A percentile compares a stretch with the other conserved stretches of the same genome.
Evolutionary conservation across 768 basidiomycete genomes (phyloP).

Genomic region (Suillus plorans): DNA sequence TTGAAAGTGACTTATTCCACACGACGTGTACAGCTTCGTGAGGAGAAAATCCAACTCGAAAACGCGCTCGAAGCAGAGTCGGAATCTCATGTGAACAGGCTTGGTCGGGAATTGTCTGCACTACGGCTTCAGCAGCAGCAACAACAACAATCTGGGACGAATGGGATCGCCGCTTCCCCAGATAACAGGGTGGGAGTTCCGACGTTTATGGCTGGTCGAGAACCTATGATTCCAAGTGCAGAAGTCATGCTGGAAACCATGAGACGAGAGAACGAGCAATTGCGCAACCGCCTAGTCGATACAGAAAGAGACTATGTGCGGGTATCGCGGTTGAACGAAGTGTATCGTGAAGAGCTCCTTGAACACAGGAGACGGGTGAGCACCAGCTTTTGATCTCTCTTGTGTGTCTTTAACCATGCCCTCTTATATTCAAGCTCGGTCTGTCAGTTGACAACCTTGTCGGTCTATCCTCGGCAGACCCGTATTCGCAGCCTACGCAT

Average conservation of each 20-base stretch:
- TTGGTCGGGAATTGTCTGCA: constrained; percentile 68
- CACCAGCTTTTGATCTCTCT: constrained; percentile 8
- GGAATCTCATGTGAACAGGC: constrained; percentile 79
- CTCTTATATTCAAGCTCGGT: constrained; percentile 50
- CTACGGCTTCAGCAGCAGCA: constrained; percentile 61
- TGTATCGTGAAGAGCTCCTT: constrained; percentile 83
- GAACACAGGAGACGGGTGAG: constrained; percentile 74
- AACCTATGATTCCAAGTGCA: constrained; percentile 37
- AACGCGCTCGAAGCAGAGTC: constrained; percentile 82
- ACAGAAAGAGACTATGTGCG: constrained; percentile 79
- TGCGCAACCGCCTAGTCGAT: constrained; percentile 64
- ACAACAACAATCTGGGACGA: constrained; percentile 20
- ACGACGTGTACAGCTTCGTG: constrained; percentile 55
- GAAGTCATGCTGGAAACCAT: constrained; percentile 75
- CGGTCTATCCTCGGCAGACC: constrained; percentile 63
- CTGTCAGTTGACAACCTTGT: constrained; percentile 77
- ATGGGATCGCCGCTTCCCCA: constrained; percentile 32
- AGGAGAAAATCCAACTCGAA: constrained; percentile 83
- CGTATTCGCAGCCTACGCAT: constrained; percentile 72
- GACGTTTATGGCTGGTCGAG: constrained; percentile 15
- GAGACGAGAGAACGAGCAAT: constrained; percentile 74
- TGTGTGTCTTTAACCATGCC: constrained; percentile 8
- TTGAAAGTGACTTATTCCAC: constrained; percentile 2
- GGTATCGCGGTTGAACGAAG: constrained; percentile 72
- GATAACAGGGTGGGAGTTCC: constrained; percentile 8